phyloP scores from a whole-genome alignment of 169 alveolate species.

The Cryptosporidium muris region DNA sequence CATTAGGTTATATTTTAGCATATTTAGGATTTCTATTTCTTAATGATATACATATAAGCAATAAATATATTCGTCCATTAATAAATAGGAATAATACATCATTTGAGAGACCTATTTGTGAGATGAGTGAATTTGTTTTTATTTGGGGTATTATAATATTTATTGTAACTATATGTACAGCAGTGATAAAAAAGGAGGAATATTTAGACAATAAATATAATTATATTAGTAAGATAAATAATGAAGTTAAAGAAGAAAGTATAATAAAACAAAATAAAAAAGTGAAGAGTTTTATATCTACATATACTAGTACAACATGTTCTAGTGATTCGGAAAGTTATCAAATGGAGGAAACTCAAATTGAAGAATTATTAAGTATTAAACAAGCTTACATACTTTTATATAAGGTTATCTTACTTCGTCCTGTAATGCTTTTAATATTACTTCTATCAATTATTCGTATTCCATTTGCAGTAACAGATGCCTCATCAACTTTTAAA shows the following conservation, averaged over 20 bases:
- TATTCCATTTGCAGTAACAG: conserved; percentile 53
- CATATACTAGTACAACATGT: neutral
- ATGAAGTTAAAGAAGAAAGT: conserved; percentile 17
- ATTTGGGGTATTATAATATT: conserved; percentile 77
- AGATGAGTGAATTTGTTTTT: conserved; percentile 77
- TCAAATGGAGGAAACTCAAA: conserved; percentile 10
- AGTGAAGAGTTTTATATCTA: conserved; percentile 6
- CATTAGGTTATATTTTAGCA: conserved; percentile 82
- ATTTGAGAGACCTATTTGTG: conserved; percentile 62
- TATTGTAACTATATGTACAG: conserved; percentile 72
- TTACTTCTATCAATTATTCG: conserved; percentile 12
- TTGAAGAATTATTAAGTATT: neutral
- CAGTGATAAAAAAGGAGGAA: conserved; percentile 59
- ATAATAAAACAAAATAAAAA: neutral
- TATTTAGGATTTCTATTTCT: conserved; percentile 80
- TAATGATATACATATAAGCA: conserved; percentile 73
- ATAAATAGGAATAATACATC: neutral
- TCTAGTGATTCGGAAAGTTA: conserved; percentile 23
- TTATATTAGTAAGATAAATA: neutral
- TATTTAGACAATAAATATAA: neutral
- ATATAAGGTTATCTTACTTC: conserved; percentile 13
- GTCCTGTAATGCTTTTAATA: conserved; percentile 13
- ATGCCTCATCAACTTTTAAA: conserved; percentile 39
- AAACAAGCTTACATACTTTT: conserved; percentile 47
- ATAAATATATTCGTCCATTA: conserved; percentile 66